Percentiles rank a stretch among this genome's conserved stretches.
Conservation (phyloP, 805 yeast species). For the Candida corydali region DNA sequence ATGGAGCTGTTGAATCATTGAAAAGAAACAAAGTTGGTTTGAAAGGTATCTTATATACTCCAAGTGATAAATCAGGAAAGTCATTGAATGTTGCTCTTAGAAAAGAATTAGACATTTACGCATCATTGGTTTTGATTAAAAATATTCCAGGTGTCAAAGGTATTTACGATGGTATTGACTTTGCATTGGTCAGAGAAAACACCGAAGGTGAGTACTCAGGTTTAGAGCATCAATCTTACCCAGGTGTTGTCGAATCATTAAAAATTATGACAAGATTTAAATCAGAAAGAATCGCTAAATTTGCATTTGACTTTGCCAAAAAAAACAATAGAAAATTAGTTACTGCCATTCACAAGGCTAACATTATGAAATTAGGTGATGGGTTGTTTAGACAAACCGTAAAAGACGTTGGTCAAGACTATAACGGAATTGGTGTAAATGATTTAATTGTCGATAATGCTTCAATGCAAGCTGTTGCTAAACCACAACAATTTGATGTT, state of each 20-base stretch:
- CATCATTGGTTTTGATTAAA: slow-evolving; percentile 90
- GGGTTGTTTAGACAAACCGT: slow-evolving; percentile 96
- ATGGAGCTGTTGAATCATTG: slow-evolving; percentile 83
- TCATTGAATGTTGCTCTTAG: slow-evolving; percentile 95
- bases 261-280: slow-evolving; percentile 92
- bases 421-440: slow-evolving; percentile 76
- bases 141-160: slow-evolving; percentile 92
- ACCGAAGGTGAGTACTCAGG: slow-evolving; percentile 99
- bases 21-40: slow-evolving; percentile 96
- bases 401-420: slow-evolving; percentile 77
- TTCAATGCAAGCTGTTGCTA: slow-evolving; percentile 98
- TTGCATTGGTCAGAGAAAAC: slow-evolving; percentile 95
- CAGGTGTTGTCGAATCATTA: slow-evolving; percentile 95
- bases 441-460: slow-evolving; percentile 98
- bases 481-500: slow-evolving; percentile 97
- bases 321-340: slow-evolving; percentile 89
- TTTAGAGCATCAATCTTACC: slow-evolving; percentile 93
- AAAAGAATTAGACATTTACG: slow-evolving; percentile 93
- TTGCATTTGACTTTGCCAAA: slow-evolving; percentile 93
- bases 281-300: slow-evolving; percentile 95
- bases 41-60: slow-evolving; percentile 93
- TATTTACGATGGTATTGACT: slow-evolving; percentile 82
- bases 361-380: slow-evolving; percentile 97
- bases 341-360: slow-evolving; percentile 98
- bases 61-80: slow-evolving; percentile 69